Conservation (phyloP, 441 rosid species). For the Cnidoscolus chayamansa region DNA sequence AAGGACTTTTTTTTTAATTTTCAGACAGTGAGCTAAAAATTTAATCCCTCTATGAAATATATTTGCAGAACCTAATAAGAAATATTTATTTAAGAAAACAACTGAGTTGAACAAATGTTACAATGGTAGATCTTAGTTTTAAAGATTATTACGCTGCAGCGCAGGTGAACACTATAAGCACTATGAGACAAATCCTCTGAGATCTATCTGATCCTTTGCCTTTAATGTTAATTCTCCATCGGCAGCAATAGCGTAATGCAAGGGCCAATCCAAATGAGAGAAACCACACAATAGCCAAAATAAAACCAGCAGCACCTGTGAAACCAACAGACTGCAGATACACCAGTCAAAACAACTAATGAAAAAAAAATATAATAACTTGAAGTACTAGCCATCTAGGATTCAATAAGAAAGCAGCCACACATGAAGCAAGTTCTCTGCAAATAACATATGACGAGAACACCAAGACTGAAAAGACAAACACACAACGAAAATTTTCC, state of each 20-base stretch:
- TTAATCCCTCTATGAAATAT: background rate
- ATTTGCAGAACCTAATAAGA: background rate
- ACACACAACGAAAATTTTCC: background rate
- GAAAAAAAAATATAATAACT: background rate
- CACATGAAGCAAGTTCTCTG: too few species aligned
- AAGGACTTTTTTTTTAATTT: background rate
- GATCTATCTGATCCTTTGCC: constrained; percentile 44
- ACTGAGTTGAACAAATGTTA: background rate
- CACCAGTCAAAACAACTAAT: constrained; percentile 17
- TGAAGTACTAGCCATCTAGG: background rate
- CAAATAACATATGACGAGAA: too few species aligned
- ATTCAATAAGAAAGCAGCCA: too few species aligned
- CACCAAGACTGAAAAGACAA: background rate
- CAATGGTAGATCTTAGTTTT: background rate
- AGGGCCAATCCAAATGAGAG: constrained; percentile 78
- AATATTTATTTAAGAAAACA: background rate
- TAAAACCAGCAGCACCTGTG: constrained; percentile 78
- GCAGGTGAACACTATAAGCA: constrained; percentile 76
- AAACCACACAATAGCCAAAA: constrained; percentile 74
- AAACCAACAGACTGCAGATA: constrained; percentile 85
- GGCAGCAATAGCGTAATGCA: constrained; percentile 50
- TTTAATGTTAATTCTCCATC: constrained; percentile 57
- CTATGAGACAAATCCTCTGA: constrained; percentile 54
- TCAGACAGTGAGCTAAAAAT: too few species aligned
- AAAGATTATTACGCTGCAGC: constrained; percentile 62